Base-by-base conservation (phyloP, 176 grass and related monocot species). In the Phragmites australis region DNA sequence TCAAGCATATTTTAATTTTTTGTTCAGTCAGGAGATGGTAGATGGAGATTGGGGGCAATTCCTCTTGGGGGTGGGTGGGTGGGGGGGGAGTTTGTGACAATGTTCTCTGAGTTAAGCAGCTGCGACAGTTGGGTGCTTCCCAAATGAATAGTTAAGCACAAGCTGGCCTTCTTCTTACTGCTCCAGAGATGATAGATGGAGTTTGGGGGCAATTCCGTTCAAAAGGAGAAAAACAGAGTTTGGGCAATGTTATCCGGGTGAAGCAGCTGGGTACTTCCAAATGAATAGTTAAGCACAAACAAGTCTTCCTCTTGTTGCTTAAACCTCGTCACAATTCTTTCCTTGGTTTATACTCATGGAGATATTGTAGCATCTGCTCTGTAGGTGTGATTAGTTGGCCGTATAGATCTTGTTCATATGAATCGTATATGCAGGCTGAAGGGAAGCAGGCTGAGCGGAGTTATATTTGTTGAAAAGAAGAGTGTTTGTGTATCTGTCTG, bases 1-100 rank as follows among this genome's bases (percentile, higher is more conserved):
- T 67, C 21, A 48, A 64, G 32, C 81, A 77, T 49, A 72, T 61
- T 88, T 85, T 78, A 13, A 17, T 72, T 76, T 78, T 76, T 15
- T 64, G 59, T 77, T 79, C 70, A 70, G 66, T 61, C 80, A 12
- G 49, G 37, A 61, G 34, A 31, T 55, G 66, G 39, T 52, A 80
- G 47, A 76, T 54, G 54, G 75, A 85, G 71, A 52, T 83, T 45
- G 21, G 26, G 75, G 68, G 8, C 27, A 9, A 52, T 52, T 43
- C 5, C 0, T 52, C 51, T 49, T 58, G 37, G 65, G 37, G 27
- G 32, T 13, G 4, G 57, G 12, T 5, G 30, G 13, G 64, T 47
- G 49, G 29, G 26, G 34, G 1, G 31, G 23, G 50, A 74, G 50
- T 74, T 73, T 55, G 31, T 55, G 50, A 37, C 19, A 64, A 78